A percentile compares a stretch with the other conserved stretches of the same genome.
Conservation (phyloP, 2,329 filamentous ascomycete species). For the Lasiodiplodia sp. region DNA sequence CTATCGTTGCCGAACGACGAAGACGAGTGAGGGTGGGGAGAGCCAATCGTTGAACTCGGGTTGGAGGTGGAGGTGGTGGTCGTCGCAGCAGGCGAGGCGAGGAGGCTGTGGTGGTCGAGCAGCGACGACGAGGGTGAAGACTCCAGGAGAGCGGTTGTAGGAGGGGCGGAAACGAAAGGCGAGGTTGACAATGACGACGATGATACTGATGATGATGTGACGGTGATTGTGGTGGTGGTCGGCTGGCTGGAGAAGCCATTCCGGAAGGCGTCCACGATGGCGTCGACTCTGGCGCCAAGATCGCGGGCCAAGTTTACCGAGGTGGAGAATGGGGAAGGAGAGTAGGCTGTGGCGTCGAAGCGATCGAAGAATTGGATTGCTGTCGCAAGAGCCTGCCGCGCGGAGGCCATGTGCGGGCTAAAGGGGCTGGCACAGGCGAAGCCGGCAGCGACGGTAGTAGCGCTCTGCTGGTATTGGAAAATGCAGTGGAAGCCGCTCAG, state of each 20-base stretch:
- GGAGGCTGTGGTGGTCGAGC: not conserved
- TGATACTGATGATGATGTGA: not conserved
- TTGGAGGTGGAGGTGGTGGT: not conserved
- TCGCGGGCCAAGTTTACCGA: not conserved
- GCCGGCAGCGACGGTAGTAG: conserved; percentile 40
- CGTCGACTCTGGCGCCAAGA: not conserved
- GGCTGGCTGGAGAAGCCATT: not conserved
- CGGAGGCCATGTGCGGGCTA: too few species aligned
- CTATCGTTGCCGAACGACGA: not conserved
- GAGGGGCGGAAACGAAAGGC: too few species aligned
- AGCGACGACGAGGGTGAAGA: not conserved
- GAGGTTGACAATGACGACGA: not conserved
- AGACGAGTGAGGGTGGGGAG: not conserved
- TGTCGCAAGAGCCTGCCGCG: too few species aligned
- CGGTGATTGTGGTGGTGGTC: not conserved
- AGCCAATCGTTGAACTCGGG: conserved; percentile 1
- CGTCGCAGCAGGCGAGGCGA: not conserved
- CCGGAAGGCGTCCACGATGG: not conserved
- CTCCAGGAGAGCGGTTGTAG: too few species aligned
- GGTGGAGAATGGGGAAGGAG: not conserved
- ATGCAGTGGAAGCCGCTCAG: conserved; percentile 47
- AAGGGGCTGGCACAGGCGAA: not conserved
- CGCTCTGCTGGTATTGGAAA: conserved; percentile 56
- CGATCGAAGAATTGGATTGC: too few species aligned
- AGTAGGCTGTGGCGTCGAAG: not conserved